Percentiles rank a stretch among this genome's conserved stretches.
Evolutionary conservation across 1,284 basidiomycete genomes (phyloP).

Genomic region (Cystobasidium slooffiae): DNA sequence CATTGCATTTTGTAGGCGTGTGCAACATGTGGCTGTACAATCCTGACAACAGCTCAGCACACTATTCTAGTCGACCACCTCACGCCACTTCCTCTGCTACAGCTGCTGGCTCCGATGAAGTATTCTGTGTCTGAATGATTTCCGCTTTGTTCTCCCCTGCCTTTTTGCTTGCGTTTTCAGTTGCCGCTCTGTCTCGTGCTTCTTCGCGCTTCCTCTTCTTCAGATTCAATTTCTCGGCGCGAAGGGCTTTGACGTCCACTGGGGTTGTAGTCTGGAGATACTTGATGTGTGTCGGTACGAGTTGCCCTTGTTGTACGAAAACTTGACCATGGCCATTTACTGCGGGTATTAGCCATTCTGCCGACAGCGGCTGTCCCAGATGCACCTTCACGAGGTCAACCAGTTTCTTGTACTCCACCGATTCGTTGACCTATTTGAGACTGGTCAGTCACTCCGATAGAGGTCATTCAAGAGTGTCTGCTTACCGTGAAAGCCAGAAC

Average conservation of each 20-base stretch:
- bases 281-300: slow-evolving; percentile 78
- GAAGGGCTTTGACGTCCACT: slow-evolving; percentile 68
- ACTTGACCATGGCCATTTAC: background rate
- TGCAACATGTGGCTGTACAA: background rate
- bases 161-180: too few relatives aligned
- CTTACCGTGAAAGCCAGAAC: slow-evolving; percentile 68
- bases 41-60: too few relatives aligned
- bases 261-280: slow-evolving; percentile 78
- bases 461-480: slow-evolving; percentile 11
- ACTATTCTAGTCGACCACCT: too few relatives aligned
- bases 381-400: slow-evolving; percentile 43
- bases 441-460: background rate
- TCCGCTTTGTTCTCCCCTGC: too few relatives aligned
- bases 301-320: slow-evolving; percentile 45
- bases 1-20: background rate
- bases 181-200: background rate
- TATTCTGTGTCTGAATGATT: too few relatives aligned
- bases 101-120: too few relatives aligned
- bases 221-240: slow-evolving; percentile 6
- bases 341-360: slow-evolving; percentile 53
- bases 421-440: background rate
- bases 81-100: too few relatives aligned
- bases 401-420: slow-evolving; percentile 40
- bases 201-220: slow-evolving; percentile 17
- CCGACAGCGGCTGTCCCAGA: slow-evolving; percentile 43